Evolutionary conservation across 345 rosid species (phyloP).

Genomic region (Syzygium oleosum): DNA sequence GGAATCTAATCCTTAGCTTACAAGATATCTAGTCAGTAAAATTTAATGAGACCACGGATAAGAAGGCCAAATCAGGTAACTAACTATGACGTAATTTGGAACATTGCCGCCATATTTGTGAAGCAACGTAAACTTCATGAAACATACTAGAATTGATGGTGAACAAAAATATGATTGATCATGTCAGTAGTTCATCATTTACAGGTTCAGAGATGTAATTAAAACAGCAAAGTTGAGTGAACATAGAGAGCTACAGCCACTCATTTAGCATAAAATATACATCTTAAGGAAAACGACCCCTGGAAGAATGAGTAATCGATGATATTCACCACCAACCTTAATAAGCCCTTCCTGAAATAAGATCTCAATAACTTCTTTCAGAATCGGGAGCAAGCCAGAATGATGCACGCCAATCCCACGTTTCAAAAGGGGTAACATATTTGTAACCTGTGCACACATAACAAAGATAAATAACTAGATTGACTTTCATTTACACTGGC

Average conservation of each 20-base stretch:
- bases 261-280: neutral
- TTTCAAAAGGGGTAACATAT: slow-evolving; percentile 90
- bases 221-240: neutral
- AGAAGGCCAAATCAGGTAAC: neutral
- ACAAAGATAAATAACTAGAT: neutral
- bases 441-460: slow-evolving; percentile 54
- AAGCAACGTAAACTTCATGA: neutral
- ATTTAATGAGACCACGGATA: neutral
- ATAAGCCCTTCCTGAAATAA: slow-evolving; percentile 96
- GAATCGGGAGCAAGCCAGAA: slow-evolving; percentile 96
- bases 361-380: slow-evolving; percentile 98
- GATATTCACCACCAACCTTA: slow-evolving; percentile 43
- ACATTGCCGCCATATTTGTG: neutral
- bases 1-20: neutral
- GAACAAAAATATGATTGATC: neutral
- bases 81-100: neutral
- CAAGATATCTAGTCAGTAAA: neutral
- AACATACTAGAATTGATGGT: neutral
- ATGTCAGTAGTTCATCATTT: neutral
- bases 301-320: neutral
- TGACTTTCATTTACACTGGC: neutral
- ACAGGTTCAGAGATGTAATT: neutral
- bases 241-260: neutral
- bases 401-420: slow-evolving; percentile 99
- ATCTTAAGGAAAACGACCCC: neutral